Conservation (phyloP, 192 early-diverging fungal species). For the Backusella tuberculispora region DNA sequence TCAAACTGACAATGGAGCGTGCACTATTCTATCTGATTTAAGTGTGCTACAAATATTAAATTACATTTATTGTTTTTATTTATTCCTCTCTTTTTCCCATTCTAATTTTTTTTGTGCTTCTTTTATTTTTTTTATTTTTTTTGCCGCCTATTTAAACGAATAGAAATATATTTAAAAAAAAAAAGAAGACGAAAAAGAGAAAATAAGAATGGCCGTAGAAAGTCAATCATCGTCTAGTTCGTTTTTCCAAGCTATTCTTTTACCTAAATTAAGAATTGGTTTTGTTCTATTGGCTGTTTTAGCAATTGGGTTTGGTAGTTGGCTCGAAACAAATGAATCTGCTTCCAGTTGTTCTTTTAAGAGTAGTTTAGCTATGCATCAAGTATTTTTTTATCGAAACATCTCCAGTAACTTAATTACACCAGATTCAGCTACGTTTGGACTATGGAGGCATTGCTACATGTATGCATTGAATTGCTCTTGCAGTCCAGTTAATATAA, state of each 20-base stretch:
- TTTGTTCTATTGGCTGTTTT: not conserved
- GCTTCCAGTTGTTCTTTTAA: conserved; percentile 23
- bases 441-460: conserved; percentile 18
- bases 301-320: conserved; percentile 23
- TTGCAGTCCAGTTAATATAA: conserved; percentile 10
- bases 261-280: conserved; percentile 9
- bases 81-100: not conserved
- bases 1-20: not conserved
- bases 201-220: conserved; percentile 2
- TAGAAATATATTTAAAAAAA: not conserved
- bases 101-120: not conserved
- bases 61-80: conserved; percentile 10
- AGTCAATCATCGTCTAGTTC: conserved; percentile 14
- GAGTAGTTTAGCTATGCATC: conserved; percentile 14
- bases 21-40: conserved; percentile 1
- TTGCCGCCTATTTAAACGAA: not conserved
- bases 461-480: conserved; percentile 21
- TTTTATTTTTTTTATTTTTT: not conserved
- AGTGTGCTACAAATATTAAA: conserved; percentile 11
- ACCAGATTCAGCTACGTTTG: conserved; percentile 14
- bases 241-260: not conserved
- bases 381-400: conserved; percentile 22
- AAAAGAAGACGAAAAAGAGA: not conserved
- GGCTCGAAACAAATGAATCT: conserved; percentile 16
- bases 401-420: conserved; percentile 18